Base-by-base conservation (phyloP, 169 alveolate species). In the Blepharisma undulans region DNA sequence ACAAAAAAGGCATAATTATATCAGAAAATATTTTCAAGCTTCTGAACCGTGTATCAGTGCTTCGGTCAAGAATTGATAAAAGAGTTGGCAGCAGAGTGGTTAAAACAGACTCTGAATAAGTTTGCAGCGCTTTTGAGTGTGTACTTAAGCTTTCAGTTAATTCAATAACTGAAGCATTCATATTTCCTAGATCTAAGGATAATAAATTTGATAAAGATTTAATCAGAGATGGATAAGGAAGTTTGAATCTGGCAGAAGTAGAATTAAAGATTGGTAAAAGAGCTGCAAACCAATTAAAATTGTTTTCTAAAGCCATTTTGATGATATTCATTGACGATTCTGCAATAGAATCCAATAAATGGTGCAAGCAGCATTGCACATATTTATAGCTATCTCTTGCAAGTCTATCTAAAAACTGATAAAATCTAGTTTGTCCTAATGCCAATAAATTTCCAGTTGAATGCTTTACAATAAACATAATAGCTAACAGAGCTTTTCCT, bases 11-110 rank as follows among this genome's bases (percentile, higher is more conserved):
- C 32, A 88, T 92, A 18, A 93, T 76, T 0, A 95, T 92, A 79
- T 95, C 97, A 33, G 94, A 91, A 61, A 95, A 94, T 60, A 95
- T 90, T 86, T 95, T 95, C 22, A 95, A 82, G 60, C 85, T 48
- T 0, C 93, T 66, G 91, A 94, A 95, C 48, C 95, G 90, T 71
- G 93, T 91, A 74, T 95, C 95, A 8, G 93, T 92, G 61, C 88
- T 89, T 22, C 78, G 89, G 18, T 30, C 30, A 61, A 92, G 66
- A 22, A 90, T 81, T 1, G 88, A 34, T 6, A 94, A 30, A 0
- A 95, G 89, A 6, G 71, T 82, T 16, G 95, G 96, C 25, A 95
- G 90, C 8, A 95, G 90, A 22, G 29, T 61, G 6, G 89, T 60
- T 21, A 93, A 29, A 33, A 94, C 88, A 21, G 88, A 76, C 16